Percentiles rank a stretch among this genome's conserved stretches.
Conservation (phyloP, 2,329 filamentous ascomycete genomes). For the Hypoxylon rubiginosum region DNA sequence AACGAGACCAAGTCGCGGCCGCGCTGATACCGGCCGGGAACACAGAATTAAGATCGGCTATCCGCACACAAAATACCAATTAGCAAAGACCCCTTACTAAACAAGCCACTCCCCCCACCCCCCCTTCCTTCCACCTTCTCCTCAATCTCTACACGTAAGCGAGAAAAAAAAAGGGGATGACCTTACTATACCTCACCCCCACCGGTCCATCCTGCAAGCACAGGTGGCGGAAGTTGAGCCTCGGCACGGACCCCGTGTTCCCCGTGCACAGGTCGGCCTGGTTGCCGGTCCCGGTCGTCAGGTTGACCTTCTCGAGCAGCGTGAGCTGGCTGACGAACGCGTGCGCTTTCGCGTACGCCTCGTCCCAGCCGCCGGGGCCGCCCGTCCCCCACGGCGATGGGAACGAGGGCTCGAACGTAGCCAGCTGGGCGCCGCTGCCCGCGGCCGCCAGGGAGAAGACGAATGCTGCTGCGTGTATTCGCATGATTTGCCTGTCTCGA, state of each 20-base stretch:
- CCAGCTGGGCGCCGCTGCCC: conserved; percentile 21
- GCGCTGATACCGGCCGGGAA: conserved; percentile 80
- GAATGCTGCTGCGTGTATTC: not conserved
- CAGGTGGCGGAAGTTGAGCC: conserved; percentile 69
- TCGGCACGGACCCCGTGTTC: conserved; percentile 61
- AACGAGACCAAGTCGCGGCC: conserved; percentile 79
- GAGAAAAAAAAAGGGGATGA: conserved; percentile 2
- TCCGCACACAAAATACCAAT: not conserved
- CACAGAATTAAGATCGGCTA: conserved; percentile 73
- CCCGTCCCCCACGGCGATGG: conserved; percentile 47
- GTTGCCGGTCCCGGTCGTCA: conserved; percentile 79
- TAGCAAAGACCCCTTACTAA: conserved; percentile 1
- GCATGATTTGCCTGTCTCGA: conserved; percentile 14
- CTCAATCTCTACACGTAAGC: conserved; percentile 22
- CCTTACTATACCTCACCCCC: conserved; percentile 70
- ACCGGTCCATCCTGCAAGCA: conserved; percentile 81
- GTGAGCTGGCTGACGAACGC: conserved; percentile 77
- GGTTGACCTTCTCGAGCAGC: conserved; percentile 79
- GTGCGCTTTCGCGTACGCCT: conserved; percentile 73
- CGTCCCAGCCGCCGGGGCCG: conserved; percentile 65
- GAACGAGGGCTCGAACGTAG: conserved; percentile 41
- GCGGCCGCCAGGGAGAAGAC: conserved; percentile 27
- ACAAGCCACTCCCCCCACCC: too few relatives aligned
- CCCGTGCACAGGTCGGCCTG: conserved; percentile 55
- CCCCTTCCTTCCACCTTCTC: not conserved